Percentiles rank a stretch among this genome's conserved stretches.
These are phyloP conservation scores for Populus pruinosa DNA, from an alignment of 345 rosid genomes.

Conservation along the genomic window DNA sequence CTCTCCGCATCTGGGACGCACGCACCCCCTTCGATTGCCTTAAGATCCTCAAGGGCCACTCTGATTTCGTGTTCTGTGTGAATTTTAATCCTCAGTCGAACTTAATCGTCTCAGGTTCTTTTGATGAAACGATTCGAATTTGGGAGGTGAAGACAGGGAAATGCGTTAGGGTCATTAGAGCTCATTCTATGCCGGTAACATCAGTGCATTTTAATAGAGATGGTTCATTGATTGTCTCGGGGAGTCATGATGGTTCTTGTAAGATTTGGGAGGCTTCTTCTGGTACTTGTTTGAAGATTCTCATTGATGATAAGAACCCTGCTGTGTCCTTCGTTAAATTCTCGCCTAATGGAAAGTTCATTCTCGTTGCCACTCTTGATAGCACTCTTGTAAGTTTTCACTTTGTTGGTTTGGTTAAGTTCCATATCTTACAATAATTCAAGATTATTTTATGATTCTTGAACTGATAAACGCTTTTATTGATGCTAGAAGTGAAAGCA, in stretches of 20 bases:
- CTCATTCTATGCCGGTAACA: slow-evolving; percentile 78
- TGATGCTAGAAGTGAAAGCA: too few species aligned
- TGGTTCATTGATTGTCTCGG: slow-evolving; percentile 90
- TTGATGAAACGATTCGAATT: slow-evolving; percentile 78
- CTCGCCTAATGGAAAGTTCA: slow-evolving; percentile 89
- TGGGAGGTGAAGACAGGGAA: slow-evolving; percentile 95
- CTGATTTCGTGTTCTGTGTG: slow-evolving; percentile 78
- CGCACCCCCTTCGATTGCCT: slow-evolving; percentile 81
- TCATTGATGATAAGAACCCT: slow-evolving; percentile 66
- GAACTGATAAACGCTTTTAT: too few species aligned
- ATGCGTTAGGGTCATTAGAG: slow-evolving; percentile 55
- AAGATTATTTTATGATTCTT: too few species aligned
- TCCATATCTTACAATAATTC: not conserved
- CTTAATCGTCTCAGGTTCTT: slow-evolving; percentile 77
- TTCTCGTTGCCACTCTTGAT: slow-evolving; percentile 85
- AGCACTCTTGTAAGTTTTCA: slow-evolving; percentile 68
- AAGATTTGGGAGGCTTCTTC: slow-evolving; percentile 87
- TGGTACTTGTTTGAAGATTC: slow-evolving; percentile 73
- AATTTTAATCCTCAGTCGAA: slow-evolving; percentile 88
- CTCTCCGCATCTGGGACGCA: slow-evolving; percentile 96
- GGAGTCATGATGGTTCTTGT: slow-evolving; percentile 84
- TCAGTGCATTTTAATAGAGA: slow-evolving; percentile 85
- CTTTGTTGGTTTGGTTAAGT: not conserved
- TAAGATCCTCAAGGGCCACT: slow-evolving; percentile 75
- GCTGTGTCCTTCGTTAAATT: slow-evolving; percentile 88